A percentile compares a stretch with the other conserved stretches of the same genome.
Conservation (phyloP, 2,329 filamentous ascomycete species). For the Parafenestella ontariensis region DNA sequence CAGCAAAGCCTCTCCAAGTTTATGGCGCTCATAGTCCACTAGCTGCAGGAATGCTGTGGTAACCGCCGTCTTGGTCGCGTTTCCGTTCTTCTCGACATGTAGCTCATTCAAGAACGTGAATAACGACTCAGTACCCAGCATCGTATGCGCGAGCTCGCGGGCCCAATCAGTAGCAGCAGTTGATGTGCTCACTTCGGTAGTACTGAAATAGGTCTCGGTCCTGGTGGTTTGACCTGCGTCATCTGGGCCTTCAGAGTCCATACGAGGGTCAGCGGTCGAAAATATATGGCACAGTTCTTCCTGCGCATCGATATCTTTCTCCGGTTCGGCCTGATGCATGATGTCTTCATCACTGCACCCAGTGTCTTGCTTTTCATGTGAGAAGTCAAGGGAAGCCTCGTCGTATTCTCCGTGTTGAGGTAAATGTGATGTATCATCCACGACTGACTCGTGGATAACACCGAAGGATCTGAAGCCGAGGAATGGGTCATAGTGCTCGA, state of each 20-base stretch:
- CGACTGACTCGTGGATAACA: not conserved
- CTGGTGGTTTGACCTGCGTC: too few relatives aligned
- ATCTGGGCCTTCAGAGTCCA: not conserved
- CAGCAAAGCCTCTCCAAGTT: not conserved
- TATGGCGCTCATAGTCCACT: constrained; percentile 1
- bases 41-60: not conserved
- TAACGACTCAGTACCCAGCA: constrained; percentile 3
- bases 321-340: not conserved
- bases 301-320: too few relatives aligned
- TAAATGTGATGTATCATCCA: not conserved
- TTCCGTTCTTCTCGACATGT: not conserved
- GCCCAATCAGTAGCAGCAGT: not conserved
- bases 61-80: not conserved
- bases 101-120: constrained; percentile 1
- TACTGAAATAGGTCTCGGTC: not conserved
- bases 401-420: not conserved
- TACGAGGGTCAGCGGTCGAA: not conserved
- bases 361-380: not conserved
- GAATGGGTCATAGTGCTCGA: not conserved
- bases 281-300: not conserved
- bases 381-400: not conserved
- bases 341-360: not conserved
- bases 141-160: not conserved
- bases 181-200: not conserved
- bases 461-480: not conserved